These are phyloP conservation scores for Primulina huaijiensis DNA, from an alignment of 257 asterid genomes.

Conservation along the genomic window DNA sequence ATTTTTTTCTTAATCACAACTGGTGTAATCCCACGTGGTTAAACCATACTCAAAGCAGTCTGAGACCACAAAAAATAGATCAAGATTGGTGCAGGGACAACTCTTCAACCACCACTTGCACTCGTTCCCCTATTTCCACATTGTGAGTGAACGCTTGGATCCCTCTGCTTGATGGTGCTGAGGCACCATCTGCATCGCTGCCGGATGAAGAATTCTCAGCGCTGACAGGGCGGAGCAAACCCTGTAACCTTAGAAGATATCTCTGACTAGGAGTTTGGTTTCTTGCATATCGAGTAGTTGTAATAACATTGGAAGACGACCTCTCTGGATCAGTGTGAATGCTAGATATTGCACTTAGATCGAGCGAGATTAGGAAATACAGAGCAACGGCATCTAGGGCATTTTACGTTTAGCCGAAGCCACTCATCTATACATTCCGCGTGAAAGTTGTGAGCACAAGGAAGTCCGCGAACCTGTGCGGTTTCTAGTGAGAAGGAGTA, in stretches of 20 bases:
- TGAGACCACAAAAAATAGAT: slow-evolving; percentile 18
- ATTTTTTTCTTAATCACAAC: background rate
- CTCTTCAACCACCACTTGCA: slow-evolving; percentile 52
- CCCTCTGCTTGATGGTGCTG: slow-evolving; percentile 34
- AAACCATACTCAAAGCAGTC: slow-evolving; percentile 9
- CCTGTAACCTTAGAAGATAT: slow-evolving; percentile 73
- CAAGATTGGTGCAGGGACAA: slow-evolving; percentile 34
- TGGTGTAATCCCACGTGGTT: slow-evolving; percentile 16
- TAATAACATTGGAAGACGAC: slow-evolving; percentile 44
- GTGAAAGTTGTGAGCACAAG: slow-evolving; percentile 97
- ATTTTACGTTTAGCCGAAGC: slow-evolving; percentile 86
- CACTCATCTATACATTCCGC: slow-evolving; percentile 97
- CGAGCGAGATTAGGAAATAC: slow-evolving; percentile 95
- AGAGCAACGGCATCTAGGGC: slow-evolving; percentile 96
- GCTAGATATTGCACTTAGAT: slow-evolving; percentile 77
- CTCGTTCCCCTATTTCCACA: slow-evolving; percentile 30
- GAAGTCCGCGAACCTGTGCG: slow-evolving; percentile 90
- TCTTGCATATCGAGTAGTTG: slow-evolving; percentile 58
- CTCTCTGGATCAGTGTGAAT: slow-evolving; percentile 66
- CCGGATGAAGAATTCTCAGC: slow-evolving; percentile 37
- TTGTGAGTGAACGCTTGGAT: slow-evolving; percentile 23
- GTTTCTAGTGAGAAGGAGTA: background rate
- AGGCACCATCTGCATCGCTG: slow-evolving; percentile 29
- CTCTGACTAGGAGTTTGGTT: slow-evolving; percentile 78
- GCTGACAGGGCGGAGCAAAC: slow-evolving; percentile 60